These are phyloP conservation scores for Oryza meyeriana DNA, from an alignment of 176 grass and related monocot genomes.

Conservation along the genomic window DNA sequence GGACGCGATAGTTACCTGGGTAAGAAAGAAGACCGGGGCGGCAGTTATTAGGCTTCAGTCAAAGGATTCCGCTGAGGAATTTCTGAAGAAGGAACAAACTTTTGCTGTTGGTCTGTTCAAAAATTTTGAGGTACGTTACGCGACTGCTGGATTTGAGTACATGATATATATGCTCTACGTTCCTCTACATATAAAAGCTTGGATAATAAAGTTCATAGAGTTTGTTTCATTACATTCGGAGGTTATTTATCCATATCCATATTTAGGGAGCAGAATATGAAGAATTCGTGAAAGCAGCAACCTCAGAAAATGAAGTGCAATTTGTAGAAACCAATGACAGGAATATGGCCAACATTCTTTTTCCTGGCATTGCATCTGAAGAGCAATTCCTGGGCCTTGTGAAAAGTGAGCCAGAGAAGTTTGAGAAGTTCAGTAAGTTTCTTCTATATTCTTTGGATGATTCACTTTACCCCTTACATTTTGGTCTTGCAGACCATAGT, in stretches of 20 bases:
- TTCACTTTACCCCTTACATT: not conserved
- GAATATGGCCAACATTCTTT: conserved; percentile 68
- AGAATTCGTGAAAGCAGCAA: conserved; percentile 80
- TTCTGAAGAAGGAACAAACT: conserved; percentile 56
- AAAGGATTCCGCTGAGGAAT: conserved; percentile 61
- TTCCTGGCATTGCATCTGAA: conserved; percentile 53
- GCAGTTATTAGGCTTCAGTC: conserved; percentile 69
- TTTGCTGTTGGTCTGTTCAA: conserved; percentile 74
- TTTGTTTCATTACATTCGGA: not conserved
- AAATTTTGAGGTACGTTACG: conserved; percentile 72
- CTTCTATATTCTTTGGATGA: not conserved
- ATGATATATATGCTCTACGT: not conserved
- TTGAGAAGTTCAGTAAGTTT: conserved; percentile 83
- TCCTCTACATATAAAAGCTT: not conserved
- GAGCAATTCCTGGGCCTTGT: conserved; percentile 84
- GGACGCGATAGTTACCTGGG: conserved; percentile 91
- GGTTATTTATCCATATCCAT: not conserved
- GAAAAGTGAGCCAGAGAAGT: conserved; percentile 72
- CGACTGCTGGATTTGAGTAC: not conserved
- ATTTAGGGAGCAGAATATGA: conserved; percentile 59
- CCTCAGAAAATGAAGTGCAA: conserved; percentile 65
- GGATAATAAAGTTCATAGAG: not conserved
- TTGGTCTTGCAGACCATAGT: not conserved
- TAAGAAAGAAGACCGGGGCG: conserved; percentile 83
- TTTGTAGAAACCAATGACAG: conserved; percentile 85